phyloP scores from a whole-genome alignment of 1,284 basidiomycete species.

The Leccinum subspadiceum region DNA sequence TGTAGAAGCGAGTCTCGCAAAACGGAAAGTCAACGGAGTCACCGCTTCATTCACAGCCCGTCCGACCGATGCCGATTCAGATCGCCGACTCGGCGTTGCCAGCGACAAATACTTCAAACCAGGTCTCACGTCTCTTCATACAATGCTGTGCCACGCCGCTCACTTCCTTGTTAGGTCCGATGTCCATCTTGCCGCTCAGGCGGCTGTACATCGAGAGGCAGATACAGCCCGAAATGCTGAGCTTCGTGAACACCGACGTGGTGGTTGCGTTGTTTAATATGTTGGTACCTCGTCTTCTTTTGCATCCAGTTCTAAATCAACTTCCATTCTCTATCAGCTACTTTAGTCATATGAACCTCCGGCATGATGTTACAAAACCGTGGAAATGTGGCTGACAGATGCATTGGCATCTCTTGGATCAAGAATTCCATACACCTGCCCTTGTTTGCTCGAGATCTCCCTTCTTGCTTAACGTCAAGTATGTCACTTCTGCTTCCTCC shows the following conservation, averaged over 20 bases:
- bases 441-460: conserved; percentile 90
- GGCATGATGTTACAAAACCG: conserved; percentile 24
- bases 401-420: conserved; percentile 75
- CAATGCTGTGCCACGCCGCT: conserved; percentile 2
- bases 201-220: conserved; percentile 88
- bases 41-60: conserved; percentile 41
- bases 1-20: conserved; percentile 88
- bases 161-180: conserved; percentile 52
- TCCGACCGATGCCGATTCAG: conserved; percentile 34
- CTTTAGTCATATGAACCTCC: conserved; percentile 75
- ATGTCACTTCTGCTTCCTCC: conserved; percentile 35
- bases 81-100: conserved; percentile 74
- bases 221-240: conserved; percentile 87
- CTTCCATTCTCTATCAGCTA: conserved; percentile 45
- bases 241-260: conserved; percentile 78
- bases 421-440: conserved; percentile 87
- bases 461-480: conserved; percentile 89
- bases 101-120: conserved; percentile 94
- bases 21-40: conserved; percentile 58
- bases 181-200: conserved; percentile 83
- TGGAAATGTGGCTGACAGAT: conserved; percentile 30
- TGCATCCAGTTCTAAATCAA: conserved; percentile 9
- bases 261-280: conserved; percentile 91
- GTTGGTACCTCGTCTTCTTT: conserved; percentile 46
- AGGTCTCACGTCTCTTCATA: conserved; percentile 44